phyloP scores from a whole-genome alignment of 164 flowering plant genomes.

The Houttuynia cordata region DNA sequence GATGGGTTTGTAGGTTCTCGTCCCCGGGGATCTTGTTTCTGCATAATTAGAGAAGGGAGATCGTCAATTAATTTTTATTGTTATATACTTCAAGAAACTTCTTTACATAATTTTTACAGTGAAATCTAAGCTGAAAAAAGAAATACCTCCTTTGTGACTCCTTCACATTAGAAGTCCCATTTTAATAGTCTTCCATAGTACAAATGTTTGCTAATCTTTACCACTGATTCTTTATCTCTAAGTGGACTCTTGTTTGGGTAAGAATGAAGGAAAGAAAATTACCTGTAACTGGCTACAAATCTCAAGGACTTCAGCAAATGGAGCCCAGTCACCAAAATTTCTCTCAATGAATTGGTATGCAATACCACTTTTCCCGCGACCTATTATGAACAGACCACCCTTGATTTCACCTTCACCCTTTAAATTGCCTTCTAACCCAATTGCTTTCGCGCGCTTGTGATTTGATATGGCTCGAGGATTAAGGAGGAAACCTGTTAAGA shows the following conservation, averaged over 20 bases:
- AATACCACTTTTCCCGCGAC: slow-evolving; percentile 57
- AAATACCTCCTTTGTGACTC: no score
- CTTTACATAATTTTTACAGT: not conserved
- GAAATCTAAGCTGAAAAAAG: no score
- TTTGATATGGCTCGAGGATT: slow-evolving; percentile 63
- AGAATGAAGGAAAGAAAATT: not conserved
- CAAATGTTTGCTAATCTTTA: no score
- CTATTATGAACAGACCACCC: slow-evolving; percentile 64
- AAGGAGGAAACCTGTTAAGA: slow-evolving; percentile 58
- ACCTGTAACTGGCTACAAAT: slow-evolving; percentile 49
- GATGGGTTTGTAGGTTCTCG: no score
- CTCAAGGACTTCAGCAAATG: slow-evolving; percentile 49
- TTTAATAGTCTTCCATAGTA: no score
- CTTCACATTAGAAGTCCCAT: no score
- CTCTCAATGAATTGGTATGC: slow-evolving; percentile 80
- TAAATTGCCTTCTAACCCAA: slow-evolving; percentile 35
- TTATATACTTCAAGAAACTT: not conserved
- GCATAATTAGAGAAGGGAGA: not conserved
- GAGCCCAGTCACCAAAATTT: slow-evolving; percentile 79
- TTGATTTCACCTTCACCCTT: slow-evolving; percentile 70
- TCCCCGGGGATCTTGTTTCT: not conserved
- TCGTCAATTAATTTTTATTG: no score
- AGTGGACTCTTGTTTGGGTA: not conserved
- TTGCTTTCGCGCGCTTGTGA: slow-evolving; percentile 65
- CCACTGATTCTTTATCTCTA: not conserved